A percentile compares a stretch with the other conserved stretches of the same genome.
Conservation (phyloP, 2,329 filamentous ascomycete species). For the Sclerotinia trifoliorum region DNA sequence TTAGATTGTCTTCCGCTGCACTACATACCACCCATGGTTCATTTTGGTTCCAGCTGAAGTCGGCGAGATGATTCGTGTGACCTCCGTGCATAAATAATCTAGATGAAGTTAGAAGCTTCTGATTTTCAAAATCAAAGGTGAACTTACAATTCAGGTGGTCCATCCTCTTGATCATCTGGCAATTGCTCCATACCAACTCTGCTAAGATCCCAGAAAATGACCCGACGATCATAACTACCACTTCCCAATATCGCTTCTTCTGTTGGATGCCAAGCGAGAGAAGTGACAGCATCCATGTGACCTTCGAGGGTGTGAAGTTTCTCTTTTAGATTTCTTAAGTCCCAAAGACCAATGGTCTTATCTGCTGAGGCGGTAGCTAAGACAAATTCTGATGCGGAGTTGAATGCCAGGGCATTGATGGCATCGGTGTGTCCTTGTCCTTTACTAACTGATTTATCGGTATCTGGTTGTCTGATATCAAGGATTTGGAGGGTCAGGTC, state of each 20-base stretch:
- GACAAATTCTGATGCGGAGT: slow-evolving; percentile 84
- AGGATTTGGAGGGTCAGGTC: slow-evolving; percentile 91
- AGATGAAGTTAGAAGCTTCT: slow-evolving; percentile 21
- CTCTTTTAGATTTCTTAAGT: slow-evolving; percentile 83
- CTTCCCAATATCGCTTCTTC: slow-evolving; percentile 87
- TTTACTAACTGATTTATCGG: slow-evolving; percentile 65
- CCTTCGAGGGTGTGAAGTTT: slow-evolving; percentile 89
- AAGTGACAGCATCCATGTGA: slow-evolving; percentile 86
- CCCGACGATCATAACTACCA: slow-evolving; percentile 85
- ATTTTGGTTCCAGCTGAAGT: slow-evolving; percentile 97
- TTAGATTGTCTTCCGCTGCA: slow-evolving; percentile 92
- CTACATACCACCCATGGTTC: slow-evolving; percentile 96
- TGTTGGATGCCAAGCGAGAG: slow-evolving; percentile 89
- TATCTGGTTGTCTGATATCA: slow-evolving; percentile 71
- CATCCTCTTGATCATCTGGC: slow-evolving; percentile 92
- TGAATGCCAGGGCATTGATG: slow-evolving; percentile 95
- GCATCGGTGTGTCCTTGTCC: slow-evolving; percentile 82
- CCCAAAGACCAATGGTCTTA: slow-evolving; percentile 94
- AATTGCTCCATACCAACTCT: slow-evolving; percentile 91
- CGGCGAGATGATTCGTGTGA: slow-evolving; percentile 93
- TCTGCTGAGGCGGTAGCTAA: slow-evolving; percentile 93
- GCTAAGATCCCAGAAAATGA: slow-evolving; percentile 96
- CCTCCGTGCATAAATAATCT: slow-evolving; percentile 98
- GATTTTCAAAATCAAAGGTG: neutral
- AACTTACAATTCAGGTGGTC: slow-evolving; percentile 85